Evolutionary conservation across 768 basidiomycete species (phyloP).

Genomic region (Hygrophoropsis aurantiaca): DNA sequence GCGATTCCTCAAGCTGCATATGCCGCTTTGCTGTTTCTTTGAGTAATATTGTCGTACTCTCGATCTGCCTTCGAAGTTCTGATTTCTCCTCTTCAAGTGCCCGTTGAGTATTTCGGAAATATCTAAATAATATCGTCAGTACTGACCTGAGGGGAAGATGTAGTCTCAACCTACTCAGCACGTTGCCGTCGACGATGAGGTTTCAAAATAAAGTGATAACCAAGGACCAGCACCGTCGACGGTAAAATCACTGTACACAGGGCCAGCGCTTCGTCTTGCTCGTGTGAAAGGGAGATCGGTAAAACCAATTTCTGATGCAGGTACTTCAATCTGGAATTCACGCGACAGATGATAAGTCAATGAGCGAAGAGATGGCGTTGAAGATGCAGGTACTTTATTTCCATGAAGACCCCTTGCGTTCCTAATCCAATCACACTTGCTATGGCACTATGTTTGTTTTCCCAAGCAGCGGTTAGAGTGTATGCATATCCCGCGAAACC

Average conservation of each 20-base stretch:
- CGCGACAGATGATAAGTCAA: constrained; percentile 13
- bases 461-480: constrained; percentile 50
- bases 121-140: constrained; percentile 40
- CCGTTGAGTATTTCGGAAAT: constrained; percentile 63
- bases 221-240: constrained; percentile 48
- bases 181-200: constrained; percentile 55
- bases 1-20: constrained; percentile 59
- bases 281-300: constrained; percentile 56
- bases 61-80: constrained; percentile 60
- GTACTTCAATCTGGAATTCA: constrained; percentile 47
- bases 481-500: constrained; percentile 46
- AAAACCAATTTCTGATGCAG: constrained; percentile 56
- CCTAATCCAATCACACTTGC: constrained; percentile 45
- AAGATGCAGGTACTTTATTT: constrained; percentile 52
- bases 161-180: constrained; percentile 42
- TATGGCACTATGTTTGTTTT: constrained; percentile 41
- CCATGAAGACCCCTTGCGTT: constrained; percentile 48
- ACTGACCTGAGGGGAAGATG: constrained; percentile 6
- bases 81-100: constrained; percentile 64
- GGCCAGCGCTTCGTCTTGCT: constrained; percentile 46
- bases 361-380: not conserved
- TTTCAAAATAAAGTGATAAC: constrained; percentile 58
- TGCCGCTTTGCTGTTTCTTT: constrained; percentile 67
- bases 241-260: constrained; percentile 56
- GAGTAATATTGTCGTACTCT: constrained; percentile 62